Conservation (phyloP, 2,329 filamentous ascomycete genomes). For the Stachybotrys elegans region DNA sequence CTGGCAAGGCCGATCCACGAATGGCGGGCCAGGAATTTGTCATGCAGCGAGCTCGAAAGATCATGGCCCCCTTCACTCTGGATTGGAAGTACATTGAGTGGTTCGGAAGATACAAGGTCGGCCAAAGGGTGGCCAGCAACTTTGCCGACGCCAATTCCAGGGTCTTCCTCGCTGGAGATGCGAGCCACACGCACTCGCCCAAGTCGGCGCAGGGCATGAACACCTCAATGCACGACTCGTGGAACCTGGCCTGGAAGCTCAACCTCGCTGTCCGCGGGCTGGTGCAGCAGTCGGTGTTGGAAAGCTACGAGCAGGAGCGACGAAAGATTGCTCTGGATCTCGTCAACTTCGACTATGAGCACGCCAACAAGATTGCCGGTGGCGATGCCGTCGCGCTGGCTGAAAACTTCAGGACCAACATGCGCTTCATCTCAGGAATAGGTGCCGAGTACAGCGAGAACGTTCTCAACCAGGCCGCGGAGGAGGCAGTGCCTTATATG, state of each 20-base stretch:
- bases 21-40: conserved; percentile 59
- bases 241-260: conserved; percentile 54
- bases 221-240: conserved; percentile 53
- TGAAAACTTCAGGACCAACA: conserved; percentile 64
- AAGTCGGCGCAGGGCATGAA: conserved; percentile 70
- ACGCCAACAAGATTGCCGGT: conserved; percentile 52
- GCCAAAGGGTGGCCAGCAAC: conserved; percentile 64
- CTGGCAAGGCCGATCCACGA: conserved; percentile 32
- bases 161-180: conserved; percentile 67
- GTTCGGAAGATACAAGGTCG: conserved; percentile 69
- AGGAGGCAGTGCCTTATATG: conserved; percentile 30
- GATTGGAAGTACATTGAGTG: conserved; percentile 59
- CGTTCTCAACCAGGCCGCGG: conserved; percentile 38
- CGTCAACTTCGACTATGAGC: conserved; percentile 54
- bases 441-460: conserved; percentile 57
- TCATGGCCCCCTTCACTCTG: conserved; percentile 53
- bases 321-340: conserved; percentile 56
- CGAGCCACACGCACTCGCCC: conserved; percentile 67
- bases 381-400: conserved; percentile 60
- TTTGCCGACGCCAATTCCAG: conserved; percentile 59
- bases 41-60: conserved; percentile 59
- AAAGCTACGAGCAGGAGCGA: conserved; percentile 60
- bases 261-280: conserved; percentile 51
- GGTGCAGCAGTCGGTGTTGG: conserved; percentile 47
- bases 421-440: conserved; percentile 68